Base-by-base conservation (phyloP, 169 alveolate species). In the Eimeria necatrix region DNA sequence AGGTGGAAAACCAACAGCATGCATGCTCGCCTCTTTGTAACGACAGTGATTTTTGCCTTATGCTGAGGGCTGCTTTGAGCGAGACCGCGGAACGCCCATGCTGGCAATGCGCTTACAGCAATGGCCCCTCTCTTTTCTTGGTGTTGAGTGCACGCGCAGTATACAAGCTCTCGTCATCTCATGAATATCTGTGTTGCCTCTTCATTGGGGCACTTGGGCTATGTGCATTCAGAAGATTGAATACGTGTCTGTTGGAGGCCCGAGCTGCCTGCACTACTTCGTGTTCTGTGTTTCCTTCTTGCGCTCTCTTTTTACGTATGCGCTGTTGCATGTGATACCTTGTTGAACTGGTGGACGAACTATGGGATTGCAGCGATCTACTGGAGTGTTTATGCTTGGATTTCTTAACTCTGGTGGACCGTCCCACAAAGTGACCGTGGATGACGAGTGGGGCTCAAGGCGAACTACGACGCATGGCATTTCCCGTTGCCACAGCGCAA, bases 401-500 rank as follows among this genome's bases (percentile, higher is more conserved):
- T 46, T 32, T 32, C 41, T 32, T 7, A 41, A 0, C 26, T 41
- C 48, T 73, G 56, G 56, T 73, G 41, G 84, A 14, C 3, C 41
- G 56, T 73, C 84, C 16, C 48, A 59, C 84, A 22, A 48, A 24
- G 22, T 12, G 24, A 7, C 9, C n/a, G 22, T 26, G 53, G 52
- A 32, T 70, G 20, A 32, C 52, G 51, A 4, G 16, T 46, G 84
- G 18, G 84, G 84, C 84, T 46, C 48, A 51, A 53, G 88, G 88
- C 52, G 49, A 80, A 80, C 20, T 80, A 64, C 71, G 70, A 22
- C 89, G 89, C 89, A 52, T 80, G 89, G 89, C 89, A 80, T 80
- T 80, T 49, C 18, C 89, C 70, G 51, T 80, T 80, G 89, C 89
- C 89, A 80, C n/a, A n/a, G 89, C 89, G 89, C 70, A 20, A 70